These are phyloP conservation scores for Peniophora sp. DNA, from an alignment of 1,284 basidiomycete genomes.

Conservation along the genomic window DNA sequence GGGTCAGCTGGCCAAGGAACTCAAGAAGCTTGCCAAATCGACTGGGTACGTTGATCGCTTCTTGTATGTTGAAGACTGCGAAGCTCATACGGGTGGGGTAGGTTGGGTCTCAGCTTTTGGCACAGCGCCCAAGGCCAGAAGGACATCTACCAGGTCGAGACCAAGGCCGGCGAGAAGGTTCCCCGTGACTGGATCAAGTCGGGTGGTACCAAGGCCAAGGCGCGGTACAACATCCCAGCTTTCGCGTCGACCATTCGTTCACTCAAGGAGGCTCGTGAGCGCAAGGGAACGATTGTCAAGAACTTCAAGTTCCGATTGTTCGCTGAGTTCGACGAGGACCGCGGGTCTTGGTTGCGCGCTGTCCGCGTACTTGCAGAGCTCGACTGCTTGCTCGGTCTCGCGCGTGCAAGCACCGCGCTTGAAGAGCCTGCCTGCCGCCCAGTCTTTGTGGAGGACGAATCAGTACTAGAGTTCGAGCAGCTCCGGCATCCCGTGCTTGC, in stretches of 20 bases:
- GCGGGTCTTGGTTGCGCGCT: constrained; percentile 70
- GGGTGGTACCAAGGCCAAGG: constrained; percentile 64
- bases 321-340: constrained; percentile 81
- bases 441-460: constrained; percentile 74
- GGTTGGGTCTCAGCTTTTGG: constrained; percentile 66
- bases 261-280: constrained; percentile 90
- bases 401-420: constrained; percentile 83
- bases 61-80: constrained; percentile 4
- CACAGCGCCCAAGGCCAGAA: constrained; percentile 81
- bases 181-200: constrained; percentile 83
- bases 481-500: constrained; percentile 84
- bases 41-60: constrained; percentile 40
- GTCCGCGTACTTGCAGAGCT: constrained; percentile 79
- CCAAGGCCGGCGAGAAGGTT: constrained; percentile 50
- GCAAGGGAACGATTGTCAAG: constrained; percentile 69
- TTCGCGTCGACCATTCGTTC: constrained; percentile 66
- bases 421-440: constrained; percentile 93
- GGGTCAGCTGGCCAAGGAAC: constrained; percentile 55
- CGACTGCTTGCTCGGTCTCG: constrained; percentile 90
- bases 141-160: constrained; percentile 87
- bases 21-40: constrained; percentile 50
- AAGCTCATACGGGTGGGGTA: constrained; percentile 14
- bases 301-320: constrained; percentile 78
- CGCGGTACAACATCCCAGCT: constrained; percentile 72
- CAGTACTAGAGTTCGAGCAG: constrained; percentile 75